Evolutionary conservation across 495 filamentous ascomycete species (phyloP).

Genomic region (Penicillium soppii): DNA sequence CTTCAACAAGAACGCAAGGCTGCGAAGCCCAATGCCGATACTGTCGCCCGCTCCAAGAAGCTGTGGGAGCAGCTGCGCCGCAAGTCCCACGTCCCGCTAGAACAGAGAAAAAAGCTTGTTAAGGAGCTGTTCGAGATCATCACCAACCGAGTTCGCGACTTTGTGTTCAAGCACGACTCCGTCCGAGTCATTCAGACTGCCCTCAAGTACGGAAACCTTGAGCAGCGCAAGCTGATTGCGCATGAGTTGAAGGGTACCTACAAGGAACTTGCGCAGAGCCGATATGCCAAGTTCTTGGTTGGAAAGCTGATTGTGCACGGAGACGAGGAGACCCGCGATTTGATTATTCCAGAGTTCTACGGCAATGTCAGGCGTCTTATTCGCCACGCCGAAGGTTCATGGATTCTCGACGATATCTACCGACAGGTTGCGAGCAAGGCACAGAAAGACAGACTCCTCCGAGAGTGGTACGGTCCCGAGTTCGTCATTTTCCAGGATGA

Average conservation of each 20-base stretch:
- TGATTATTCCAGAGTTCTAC: constrained; percentile 92
- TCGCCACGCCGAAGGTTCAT: constrained; percentile 91
- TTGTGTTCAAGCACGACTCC: constrained; percentile 97
- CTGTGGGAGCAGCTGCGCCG: constrained; percentile 92
- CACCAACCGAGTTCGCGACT: constrained; percentile 85
- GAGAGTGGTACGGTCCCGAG: constrained; percentile 97
- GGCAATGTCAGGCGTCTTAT: constrained; percentile 88
- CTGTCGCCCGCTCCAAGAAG: constrained; percentile 87
- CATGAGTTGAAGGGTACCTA: constrained; percentile 84
- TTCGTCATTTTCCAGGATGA: constrained; percentile 77
- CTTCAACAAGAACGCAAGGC: constrained; percentile 85
- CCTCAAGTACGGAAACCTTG: constrained; percentile 86
- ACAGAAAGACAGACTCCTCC: constrained; percentile 78
- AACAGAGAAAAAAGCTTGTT: constrained; percentile 83
- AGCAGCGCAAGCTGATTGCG: constrained; percentile 83
- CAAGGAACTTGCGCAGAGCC: constrained; percentile 80
- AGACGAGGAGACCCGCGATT: constrained; percentile 75
- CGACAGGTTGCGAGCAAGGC: constrained; percentile 76
- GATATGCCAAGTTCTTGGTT: constrained; percentile 94
- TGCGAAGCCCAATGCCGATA: constrained; percentile 87
- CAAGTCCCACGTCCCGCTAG: constrained; percentile 84
- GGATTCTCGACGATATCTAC: constrained; percentile 97
- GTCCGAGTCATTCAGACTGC: constrained; percentile 94
- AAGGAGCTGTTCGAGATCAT: constrained; percentile 87
- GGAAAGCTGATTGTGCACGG: constrained; percentile 92